Percentiles rank a stretch among this genome's conserved stretches.
Conservation (phyloP, 192 early-diverging fungal species). For the Coemansia sp. region DNA sequence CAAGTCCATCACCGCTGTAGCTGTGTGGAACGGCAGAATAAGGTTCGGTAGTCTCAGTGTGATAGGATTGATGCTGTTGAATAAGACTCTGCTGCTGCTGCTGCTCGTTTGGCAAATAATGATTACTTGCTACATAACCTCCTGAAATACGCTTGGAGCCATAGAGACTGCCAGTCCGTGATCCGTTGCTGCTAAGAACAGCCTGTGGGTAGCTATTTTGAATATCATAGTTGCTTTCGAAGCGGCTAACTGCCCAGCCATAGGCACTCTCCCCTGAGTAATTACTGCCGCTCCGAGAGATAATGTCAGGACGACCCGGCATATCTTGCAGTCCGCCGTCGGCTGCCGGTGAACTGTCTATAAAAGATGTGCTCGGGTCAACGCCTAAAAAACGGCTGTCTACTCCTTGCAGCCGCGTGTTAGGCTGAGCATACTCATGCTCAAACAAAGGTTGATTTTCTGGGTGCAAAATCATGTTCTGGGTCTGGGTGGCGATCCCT, state of each 20-base stretch:
- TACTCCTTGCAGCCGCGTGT: conserved; percentile 13
- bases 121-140: conserved; percentile 13
- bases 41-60: conserved; percentile 6
- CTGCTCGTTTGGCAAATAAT: conserved; percentile 30
- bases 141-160: conserved; percentile 17
- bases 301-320: conserved; percentile 44
- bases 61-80: conserved; percentile 33
- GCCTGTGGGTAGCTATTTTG: conserved; percentile 16
- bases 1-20: conserved; percentile 8
- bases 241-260: conserved; percentile 39
- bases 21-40: neutral
- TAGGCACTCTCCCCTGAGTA: conserved; percentile 34
- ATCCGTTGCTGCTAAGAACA: conserved; percentile 24
- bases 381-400: conserved; percentile 54
- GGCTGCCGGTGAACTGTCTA: conserved; percentile 26
- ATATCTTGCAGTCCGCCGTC: conserved; percentile 35
- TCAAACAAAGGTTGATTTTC: neutral
- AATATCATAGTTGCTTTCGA: conserved; percentile 21
- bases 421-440: conserved; percentile 8
- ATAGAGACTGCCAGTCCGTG: conserved; percentile 24
- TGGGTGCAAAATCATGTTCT: neutral
- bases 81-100: conserved; percentile 34
- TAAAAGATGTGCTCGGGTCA: conserved; percentile 53
- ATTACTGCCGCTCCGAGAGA: conserved; percentile 36
- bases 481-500: neutral